These are phyloP conservation scores for Septoria petroselini DNA, from an alignment of 2,329 filamentous ascomycete species.

Conservation along the genomic window DNA sequence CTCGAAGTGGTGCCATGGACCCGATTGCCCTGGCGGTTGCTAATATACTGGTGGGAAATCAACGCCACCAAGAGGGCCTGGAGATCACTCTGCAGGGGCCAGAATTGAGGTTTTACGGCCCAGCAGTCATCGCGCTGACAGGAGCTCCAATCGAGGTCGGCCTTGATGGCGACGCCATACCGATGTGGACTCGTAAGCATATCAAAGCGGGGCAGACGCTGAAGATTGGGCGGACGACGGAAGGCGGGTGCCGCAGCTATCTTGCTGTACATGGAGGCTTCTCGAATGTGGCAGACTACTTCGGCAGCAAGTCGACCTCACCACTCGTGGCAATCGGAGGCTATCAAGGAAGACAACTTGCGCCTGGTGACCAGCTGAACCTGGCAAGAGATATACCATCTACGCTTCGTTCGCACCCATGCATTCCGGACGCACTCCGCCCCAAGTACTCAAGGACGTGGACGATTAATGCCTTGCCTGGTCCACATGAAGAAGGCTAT, in stretches of 20 bases:
- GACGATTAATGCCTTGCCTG: constrained; percentile 55
- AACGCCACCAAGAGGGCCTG: constrained; percentile 51
- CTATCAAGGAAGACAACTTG: constrained; percentile 57
- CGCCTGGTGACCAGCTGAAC: constrained; percentile 53
- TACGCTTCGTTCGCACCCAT: constrained; percentile 34
- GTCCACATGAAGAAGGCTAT: constrained; percentile 57
- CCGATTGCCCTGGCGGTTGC: constrained; percentile 56
- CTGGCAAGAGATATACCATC: constrained; percentile 44
- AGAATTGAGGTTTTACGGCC: constrained; percentile 54
- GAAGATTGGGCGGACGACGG: constrained; percentile 54
- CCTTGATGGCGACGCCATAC: constrained; percentile 49
- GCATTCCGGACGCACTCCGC: constrained; percentile 47
- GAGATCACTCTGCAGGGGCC: constrained; percentile 62
- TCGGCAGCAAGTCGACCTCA: constrained; percentile 58
- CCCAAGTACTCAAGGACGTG: constrained; percentile 51
- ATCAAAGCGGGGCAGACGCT: constrained; percentile 53
- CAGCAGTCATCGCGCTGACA: constrained; percentile 56
- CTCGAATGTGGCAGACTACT: constrained; percentile 53
- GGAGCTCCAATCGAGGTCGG: constrained; percentile 54
- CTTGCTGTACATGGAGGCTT: constrained; percentile 58
- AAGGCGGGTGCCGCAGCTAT: constrained; percentile 56
- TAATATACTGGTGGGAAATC: constrained; percentile 60
- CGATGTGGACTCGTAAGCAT: constrained; percentile 56
- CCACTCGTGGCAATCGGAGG: constrained; percentile 58
- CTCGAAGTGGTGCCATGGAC: constrained; percentile 61